These are phyloP conservation scores for Wallacemonas sp. DNA, from an alignment of 208 protist genomes.

Conservation along the genomic window DNA sequence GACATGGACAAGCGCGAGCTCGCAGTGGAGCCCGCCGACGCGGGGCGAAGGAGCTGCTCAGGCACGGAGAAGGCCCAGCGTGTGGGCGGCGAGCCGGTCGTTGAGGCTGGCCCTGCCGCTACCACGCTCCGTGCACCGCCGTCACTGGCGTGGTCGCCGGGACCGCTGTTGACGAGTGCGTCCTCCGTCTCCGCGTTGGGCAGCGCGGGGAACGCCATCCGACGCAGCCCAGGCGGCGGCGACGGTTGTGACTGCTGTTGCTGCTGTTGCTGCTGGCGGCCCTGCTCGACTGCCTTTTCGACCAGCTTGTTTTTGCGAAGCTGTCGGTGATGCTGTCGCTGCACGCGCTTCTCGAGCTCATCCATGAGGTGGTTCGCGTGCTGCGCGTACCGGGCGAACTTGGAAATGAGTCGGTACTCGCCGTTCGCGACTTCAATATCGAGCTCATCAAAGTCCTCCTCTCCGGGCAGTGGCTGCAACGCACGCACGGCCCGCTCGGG, in stretches of 20 bases:
- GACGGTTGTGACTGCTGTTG: not conserved
- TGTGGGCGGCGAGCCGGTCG: not conserved
- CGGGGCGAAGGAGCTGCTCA: constrained; percentile 9
- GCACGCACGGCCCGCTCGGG: not conserved
- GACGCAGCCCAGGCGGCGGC: too few species aligned
- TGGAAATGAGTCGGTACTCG: constrained; percentile 61
- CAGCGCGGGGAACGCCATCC: too few species aligned
- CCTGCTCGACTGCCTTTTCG: not conserved
- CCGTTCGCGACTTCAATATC: constrained; percentile 72
- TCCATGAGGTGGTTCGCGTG: constrained; percentile 58
- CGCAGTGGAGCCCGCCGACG: not conserved
- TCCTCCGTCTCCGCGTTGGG: too few species aligned
- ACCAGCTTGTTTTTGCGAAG: constrained; percentile 16
- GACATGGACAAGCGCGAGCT: constrained; percentile 5
- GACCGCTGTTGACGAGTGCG: too few species aligned
- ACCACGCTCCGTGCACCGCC: too few species aligned
- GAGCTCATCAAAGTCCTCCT: constrained; percentile 56
- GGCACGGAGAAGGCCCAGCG: constrained; percentile 13
- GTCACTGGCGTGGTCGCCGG: too few species aligned
- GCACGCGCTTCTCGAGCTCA: constrained; percentile 53
- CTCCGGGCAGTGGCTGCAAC: constrained; percentile 13
- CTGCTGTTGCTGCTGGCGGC: constrained; percentile 9
- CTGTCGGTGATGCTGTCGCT: constrained; percentile 25
- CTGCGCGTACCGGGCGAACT: constrained; percentile 64
- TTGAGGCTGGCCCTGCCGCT: too few species aligned